These are phyloP conservation scores for Ceratonia siliqua DNA, from an alignment of 306 rosid genomes.

Conservation along the genomic window DNA sequence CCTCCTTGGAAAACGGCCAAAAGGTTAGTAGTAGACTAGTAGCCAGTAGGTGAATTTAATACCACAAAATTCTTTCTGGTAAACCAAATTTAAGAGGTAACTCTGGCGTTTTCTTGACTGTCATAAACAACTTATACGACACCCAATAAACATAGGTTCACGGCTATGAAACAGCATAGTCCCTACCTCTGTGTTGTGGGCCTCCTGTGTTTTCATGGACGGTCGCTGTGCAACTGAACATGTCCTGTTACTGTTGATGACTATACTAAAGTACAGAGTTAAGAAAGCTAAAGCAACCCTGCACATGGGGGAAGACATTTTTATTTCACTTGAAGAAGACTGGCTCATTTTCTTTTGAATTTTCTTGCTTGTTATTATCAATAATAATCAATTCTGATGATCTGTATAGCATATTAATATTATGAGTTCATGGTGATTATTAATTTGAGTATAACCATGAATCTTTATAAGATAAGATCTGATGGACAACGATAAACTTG, in stretches of 20 bases:
- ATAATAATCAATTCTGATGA: conserved; percentile 33
- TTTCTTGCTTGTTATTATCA: not conserved
- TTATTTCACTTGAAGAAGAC: conserved; percentile 16
- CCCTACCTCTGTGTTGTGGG: conserved; percentile 36
- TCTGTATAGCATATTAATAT: conserved; percentile 36
- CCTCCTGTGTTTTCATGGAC: conserved; percentile 35
- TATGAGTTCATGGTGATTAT: too few relatives aligned
- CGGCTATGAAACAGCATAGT: not conserved
- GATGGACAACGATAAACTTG: conserved; percentile 53
- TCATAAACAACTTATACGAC: not conserved
- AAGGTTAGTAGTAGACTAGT: too few relatives aligned
- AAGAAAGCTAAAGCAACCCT: conserved; percentile 3
- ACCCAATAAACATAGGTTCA: conserved; percentile 9
- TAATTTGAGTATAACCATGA: conserved; percentile 29
- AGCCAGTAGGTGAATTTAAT: conserved; percentile 34
- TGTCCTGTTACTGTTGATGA: conserved; percentile 26
- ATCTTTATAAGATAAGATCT: conserved; percentile 49
- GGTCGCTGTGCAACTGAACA: conserved; percentile 42
- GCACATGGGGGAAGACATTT: conserved; percentile 62
- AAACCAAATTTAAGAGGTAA: conserved; percentile 17
- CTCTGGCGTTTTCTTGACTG: conserved; percentile 25
- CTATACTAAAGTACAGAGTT: conserved; percentile 18
- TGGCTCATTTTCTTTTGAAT: too few relatives aligned
- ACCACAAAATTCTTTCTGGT: conserved; percentile 39
- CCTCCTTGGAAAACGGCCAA: conserved; percentile 26